Conservation (phyloP, 805 yeast genomes). For the Barnettozyma botsteinii region DNA sequence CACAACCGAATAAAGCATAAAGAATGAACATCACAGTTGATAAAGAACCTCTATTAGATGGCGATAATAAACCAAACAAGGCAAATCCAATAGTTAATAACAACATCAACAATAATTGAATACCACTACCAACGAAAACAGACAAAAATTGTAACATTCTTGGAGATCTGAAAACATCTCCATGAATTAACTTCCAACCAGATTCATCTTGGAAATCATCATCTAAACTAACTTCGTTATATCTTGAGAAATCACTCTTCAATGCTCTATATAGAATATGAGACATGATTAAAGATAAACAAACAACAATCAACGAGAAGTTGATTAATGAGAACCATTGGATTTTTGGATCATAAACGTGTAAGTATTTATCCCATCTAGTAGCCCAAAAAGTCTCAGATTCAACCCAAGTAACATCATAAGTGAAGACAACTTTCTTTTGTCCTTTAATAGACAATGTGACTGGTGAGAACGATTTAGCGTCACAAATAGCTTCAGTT, state of each 20-base stretch:
- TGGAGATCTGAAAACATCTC: constrained; percentile 91
- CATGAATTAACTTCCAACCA: constrained; percentile 96
- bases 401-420: constrained; percentile 67
- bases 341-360: constrained; percentile 84
- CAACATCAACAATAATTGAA: constrained; percentile 75
- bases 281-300: constrained; percentile 70
- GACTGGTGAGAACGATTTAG: constrained; percentile 35
- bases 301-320: constrained; percentile 74
- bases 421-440: constrained; percentile 73
- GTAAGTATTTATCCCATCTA: constrained; percentile 96
- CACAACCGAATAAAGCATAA: constrained; percentile 72
- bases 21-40: constrained; percentile 84
- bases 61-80: constrained; percentile 81
- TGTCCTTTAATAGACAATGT: constrained; percentile 38
- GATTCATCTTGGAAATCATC: constrained; percentile 86
- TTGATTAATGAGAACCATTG: constrained; percentile 94
- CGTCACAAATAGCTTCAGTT: constrained; percentile 31
- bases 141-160: constrained; percentile 63
- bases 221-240: constrained; percentile 84
- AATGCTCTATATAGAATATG: constrained; percentile 76
- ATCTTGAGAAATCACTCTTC: constrained; percentile 77
- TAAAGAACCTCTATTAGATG: constrained; percentile 91
- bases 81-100: constrained; percentile 74
- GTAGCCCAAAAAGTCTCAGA: constrained; percentile 91
- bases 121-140: constrained; percentile 81